Evolutionary conservation across 768 basidiomycete genomes (phyloP), one percentile per base, ranked within the genome.

Genomic region (Ramaria sp.): DNA sequence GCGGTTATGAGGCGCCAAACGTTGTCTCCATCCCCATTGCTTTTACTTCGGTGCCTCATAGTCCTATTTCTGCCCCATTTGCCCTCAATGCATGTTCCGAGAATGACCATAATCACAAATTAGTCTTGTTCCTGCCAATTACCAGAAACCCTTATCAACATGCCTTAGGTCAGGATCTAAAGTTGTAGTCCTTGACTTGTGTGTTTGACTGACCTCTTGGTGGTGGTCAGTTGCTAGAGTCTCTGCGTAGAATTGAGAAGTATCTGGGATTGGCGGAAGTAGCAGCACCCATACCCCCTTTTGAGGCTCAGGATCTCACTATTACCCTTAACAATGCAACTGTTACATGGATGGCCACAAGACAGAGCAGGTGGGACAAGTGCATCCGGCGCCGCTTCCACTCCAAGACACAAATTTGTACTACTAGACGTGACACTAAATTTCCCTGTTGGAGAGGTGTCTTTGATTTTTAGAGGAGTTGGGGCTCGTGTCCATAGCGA

Each of bases 131-230:
- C n/a, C n/a, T n/a, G n/a, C n/a, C n/a, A n/a, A 0, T 76, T 96
- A 5, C 93, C 93, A 0, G 91, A 94, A 66, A 91, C 89, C 0
- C 82, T 94, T 63, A 90, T 96, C 66, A 88, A 90, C 62, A 76
- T 89, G 71, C 73, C 94, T 6, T 92, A 96, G 71, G 85, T 81
- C 50, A 41, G 63, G 57, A 18, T 16, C 44, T 30, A 6, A 16
- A 16, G 15, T 43, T 36, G 36, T 18, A 16, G 38, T 47, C n/a
- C 44, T 16, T 50, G 38, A 30, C 28, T 20, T 18, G 1, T 30
- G 27, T 12, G 20, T n/a, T n/a, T 28, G 52, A 18, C 48, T 28
- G 56, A 38, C 13, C 51, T 32, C 48, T 58, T 48, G 36, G 24
- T 13, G 5, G 45, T 37, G 52, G 48, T 16, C 43, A 85, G 84